A percentile compares a stretch with the other conserved stretches of the same genome.
phyloP scores from a whole-genome alignment of 1,284 basidiomycete species.

The Cystobasidium pallidum region DNA sequence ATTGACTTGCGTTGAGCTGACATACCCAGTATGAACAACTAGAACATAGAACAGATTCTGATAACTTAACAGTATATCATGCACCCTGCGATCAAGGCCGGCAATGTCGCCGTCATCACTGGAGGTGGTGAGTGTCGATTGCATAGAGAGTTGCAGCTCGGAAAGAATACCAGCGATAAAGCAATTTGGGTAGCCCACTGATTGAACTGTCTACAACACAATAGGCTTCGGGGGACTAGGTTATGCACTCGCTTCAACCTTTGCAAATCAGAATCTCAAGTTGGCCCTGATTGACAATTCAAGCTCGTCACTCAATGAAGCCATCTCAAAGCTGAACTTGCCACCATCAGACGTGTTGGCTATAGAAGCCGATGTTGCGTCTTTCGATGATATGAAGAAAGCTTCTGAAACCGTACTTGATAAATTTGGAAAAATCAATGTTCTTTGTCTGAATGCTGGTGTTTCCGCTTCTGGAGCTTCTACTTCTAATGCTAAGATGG shows the following conservation, averaged over 20 bases:
- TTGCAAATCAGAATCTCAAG: constrained; percentile 42
- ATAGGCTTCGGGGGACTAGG: constrained; percentile 51
- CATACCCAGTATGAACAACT: too few species aligned
- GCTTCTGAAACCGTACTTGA: constrained; percentile 45
- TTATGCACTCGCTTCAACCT: constrained; percentile 43
- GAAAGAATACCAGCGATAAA: not conserved
- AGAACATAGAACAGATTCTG: not conserved
- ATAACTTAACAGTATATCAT: not conserved
- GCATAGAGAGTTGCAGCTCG: not conserved
- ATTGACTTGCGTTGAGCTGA: too few species aligned
- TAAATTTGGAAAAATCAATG: constrained; percentile 47
- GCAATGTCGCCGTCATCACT: constrained; percentile 48
- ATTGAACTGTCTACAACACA: not conserved
- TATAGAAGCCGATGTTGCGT: constrained; percentile 46
- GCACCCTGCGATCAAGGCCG: constrained; percentile 46
- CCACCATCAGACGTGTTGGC: constrained; percentile 44
- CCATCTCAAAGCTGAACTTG: constrained; percentile 22
- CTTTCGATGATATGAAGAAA: constrained; percentile 39
- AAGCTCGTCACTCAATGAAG: constrained; percentile 25
- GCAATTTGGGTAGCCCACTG: not conserved
- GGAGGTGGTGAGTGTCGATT: constrained; percentile 42
- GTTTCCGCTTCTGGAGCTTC: constrained; percentile 9
- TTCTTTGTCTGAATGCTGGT: constrained; percentile 52
- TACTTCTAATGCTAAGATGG: constrained; percentile 43
- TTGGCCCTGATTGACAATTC: constrained; percentile 49